Conservation (phyloP, 768 basidiomycete genomes). For the Gloeopeniophorella convolvens region DNA sequence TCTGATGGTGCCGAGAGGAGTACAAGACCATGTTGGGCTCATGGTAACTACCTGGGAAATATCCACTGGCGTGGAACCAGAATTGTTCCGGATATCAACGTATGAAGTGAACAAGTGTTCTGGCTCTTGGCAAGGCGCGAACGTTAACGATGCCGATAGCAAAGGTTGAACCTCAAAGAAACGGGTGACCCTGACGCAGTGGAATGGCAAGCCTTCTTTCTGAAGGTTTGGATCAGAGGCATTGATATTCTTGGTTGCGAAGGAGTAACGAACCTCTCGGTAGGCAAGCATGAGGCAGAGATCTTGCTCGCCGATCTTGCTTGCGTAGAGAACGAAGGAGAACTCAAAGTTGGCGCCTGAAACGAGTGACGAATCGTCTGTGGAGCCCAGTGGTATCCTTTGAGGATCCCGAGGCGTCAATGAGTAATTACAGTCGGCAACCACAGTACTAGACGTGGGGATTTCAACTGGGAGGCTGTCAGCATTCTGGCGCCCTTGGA, state of each 20-base stretch:
- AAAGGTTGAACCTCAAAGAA: conserved; percentile 55
- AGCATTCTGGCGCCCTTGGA: background rate
- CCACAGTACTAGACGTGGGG: conserved; percentile 29
- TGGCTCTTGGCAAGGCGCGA: conserved; percentile 43
- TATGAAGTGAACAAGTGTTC: conserved; percentile 48
- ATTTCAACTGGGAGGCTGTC: background rate
- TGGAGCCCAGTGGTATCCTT: conserved; percentile 35
- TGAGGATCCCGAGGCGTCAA: conserved; percentile 41
- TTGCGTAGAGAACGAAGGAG: conserved; percentile 49
- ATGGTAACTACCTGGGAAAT: conserved; percentile 56
- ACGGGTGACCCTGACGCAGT: conserved; percentile 48
- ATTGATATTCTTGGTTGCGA: background rate
- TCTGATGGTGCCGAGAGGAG: conserved; percentile 30
- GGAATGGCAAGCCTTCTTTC: conserved; percentile 46
- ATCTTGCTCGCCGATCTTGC: conserved; percentile 40
- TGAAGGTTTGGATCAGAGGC: conserved; percentile 23
- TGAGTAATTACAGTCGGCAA: conserved; percentile 46
- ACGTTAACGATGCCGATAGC: conserved; percentile 44
- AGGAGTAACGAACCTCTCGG: conserved; percentile 42
- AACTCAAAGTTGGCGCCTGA: conserved; percentile 48
- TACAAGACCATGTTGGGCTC: conserved; percentile 65
- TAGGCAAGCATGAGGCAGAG: conserved; percentile 61
- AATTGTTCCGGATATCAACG: conserved; percentile 51
- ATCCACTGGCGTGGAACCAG: conserved; percentile 34
- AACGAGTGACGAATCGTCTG: conserved; percentile 28